Evolutionary conservation across 208 protist species (phyloP).

Genomic region (Trypanosoma lewisi): DNA sequence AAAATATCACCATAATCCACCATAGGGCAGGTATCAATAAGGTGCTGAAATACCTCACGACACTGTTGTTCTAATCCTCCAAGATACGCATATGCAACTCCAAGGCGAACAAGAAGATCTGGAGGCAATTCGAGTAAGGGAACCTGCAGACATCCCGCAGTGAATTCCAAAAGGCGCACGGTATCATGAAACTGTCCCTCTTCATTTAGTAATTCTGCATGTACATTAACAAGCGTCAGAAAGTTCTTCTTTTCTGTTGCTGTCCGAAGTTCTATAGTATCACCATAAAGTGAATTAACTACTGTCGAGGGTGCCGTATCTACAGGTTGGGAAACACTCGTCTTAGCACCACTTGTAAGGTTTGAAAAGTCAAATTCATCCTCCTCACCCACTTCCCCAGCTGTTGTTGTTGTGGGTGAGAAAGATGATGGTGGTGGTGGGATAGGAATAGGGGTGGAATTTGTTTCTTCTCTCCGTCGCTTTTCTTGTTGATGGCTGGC

Average conservation of each 20-base stretch:
- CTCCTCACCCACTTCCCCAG: not conserved
- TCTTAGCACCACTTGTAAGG: not conserved
- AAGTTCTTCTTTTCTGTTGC: constrained; percentile 62
- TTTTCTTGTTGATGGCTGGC: not conserved
- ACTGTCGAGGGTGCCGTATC: constrained; percentile 12
- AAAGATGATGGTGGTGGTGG: not conserved
- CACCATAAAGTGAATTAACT: constrained; percentile 45
- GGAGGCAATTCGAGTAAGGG: constrained; percentile 76
- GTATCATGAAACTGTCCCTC: constrained; percentile 76
- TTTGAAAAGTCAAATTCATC: constrained; percentile 35
- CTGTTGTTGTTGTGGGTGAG: no score
- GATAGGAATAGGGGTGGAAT: not conserved
- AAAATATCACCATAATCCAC: constrained; percentile 81
- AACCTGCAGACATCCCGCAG: constrained; percentile 61
- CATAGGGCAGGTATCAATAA: constrained; percentile 79
- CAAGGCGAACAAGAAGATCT: constrained; percentile 78
- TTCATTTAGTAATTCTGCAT: constrained; percentile 86
- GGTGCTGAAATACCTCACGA: constrained; percentile 74
- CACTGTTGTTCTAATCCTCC: constrained; percentile 61
- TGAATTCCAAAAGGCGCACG: constrained; percentile 62
- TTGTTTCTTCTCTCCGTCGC: not conserved
- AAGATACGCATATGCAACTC: constrained; percentile 77
- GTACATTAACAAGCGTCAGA: constrained; percentile 86
- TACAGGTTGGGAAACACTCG: not conserved
- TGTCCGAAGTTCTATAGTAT: constrained; percentile 44